Evolutionary conservation across 805 yeast species (phyloP).

Genomic region (Candida nanaspora): DNA sequence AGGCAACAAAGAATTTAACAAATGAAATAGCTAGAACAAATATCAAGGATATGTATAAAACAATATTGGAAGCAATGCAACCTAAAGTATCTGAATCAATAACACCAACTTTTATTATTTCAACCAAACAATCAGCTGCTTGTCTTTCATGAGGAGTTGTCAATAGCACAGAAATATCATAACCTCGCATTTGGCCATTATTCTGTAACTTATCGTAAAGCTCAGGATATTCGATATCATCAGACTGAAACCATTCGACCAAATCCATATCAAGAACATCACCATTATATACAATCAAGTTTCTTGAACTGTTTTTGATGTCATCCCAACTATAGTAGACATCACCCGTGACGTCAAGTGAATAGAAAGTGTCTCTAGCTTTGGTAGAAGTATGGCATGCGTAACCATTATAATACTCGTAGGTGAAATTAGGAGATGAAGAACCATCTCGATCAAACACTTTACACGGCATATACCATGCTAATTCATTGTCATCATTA

Average conservation of each 20-base stretch:
- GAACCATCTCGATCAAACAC: slow-evolving; percentile 65
- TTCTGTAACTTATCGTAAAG: slow-evolving; percentile 58
- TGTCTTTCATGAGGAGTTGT: slow-evolving; percentile 59
- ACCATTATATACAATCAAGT: slow-evolving; percentile 84
- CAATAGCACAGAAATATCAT: slow-evolving; percentile 71
- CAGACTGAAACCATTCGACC: slow-evolving; percentile 64
- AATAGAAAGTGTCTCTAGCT: slow-evolving; percentile 66
- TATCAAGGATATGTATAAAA: slow-evolving; percentile 70
- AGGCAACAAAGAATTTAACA: slow-evolving; percentile 75
- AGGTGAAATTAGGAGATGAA: slow-evolving; percentile 53
- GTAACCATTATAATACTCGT: slow-evolving; percentile 70
- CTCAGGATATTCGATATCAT: slow-evolving; percentile 66
- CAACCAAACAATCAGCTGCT: slow-evolving; percentile 76
- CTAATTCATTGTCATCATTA: slow-evolving; percentile 52
- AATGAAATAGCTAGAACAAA: slow-evolving; percentile 79
- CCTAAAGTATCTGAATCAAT: slow-evolving; percentile 89
- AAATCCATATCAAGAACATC: slow-evolving; percentile 76
- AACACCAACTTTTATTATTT: slow-evolving; percentile 81
- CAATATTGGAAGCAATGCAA: slow-evolving; percentile 85
- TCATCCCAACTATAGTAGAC: slow-evolving; percentile 91
- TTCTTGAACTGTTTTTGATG: slow-evolving; percentile 58
- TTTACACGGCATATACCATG: slow-evolving; percentile 97
- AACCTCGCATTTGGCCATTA: slow-evolving; percentile 55
- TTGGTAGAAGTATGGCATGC: slow-evolving; percentile 77
- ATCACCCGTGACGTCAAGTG: slow-evolving; percentile 55